A percentile compares a stretch with the other conserved stretches of the same genome.
phyloP scores from a whole-genome alignment of 2,329 filamentous ascomycete species.

The Colletotrichum sp. region DNA sequence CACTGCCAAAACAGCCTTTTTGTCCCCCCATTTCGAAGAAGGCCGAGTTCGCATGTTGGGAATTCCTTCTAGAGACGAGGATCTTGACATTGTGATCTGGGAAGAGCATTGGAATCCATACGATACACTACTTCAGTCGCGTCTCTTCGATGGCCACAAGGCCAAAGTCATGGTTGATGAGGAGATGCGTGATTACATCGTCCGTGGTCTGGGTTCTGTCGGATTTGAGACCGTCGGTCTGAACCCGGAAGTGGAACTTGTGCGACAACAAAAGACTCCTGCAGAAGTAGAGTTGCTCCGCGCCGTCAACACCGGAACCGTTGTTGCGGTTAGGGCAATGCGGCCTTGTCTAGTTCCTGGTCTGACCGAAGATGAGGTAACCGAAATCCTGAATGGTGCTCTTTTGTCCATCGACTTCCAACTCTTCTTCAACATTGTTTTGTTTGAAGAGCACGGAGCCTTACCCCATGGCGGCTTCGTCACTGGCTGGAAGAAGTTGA shows the following conservation, averaged over 20 bases:
- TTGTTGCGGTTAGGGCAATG: conserved; percentile 65
- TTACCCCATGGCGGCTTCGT: conserved; percentile 59
- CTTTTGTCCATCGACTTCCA: conserved; percentile 58
- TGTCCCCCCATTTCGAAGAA: conserved; percentile 66
- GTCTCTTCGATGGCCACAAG: conserved; percentile 36
- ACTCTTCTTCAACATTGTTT: conserved; percentile 68
- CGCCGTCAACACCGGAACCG: conserved; percentile 68
- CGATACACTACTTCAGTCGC: conserved; percentile 52
- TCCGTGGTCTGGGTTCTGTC: conserved; percentile 55
- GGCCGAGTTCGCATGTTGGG: conserved; percentile 62
- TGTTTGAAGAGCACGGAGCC: conserved; percentile 62
- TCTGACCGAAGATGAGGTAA: conserved; percentile 64
- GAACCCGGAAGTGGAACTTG: conserved; percentile 57
- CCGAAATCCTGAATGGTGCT: conserved; percentile 58
- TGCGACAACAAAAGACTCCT: conserved; percentile 62
- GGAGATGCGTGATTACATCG: conserved; percentile 68
- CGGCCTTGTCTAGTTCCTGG: conserved; percentile 57
- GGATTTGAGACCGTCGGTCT: conserved; percentile 64
- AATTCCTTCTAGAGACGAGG: conserved; percentile 56
- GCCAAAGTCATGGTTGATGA: conserved; percentile 67
- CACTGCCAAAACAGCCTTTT: conserved; percentile 60
- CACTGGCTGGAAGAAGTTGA: conserved; percentile 55
- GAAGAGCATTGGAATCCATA: conserved; percentile 72
- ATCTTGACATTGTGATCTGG: conserved; percentile 62
- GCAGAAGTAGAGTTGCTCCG: conserved; percentile 62